phyloP scores from a whole-genome alignment of 345 rosid species.

The Noccaea caerulescens region DNA sequence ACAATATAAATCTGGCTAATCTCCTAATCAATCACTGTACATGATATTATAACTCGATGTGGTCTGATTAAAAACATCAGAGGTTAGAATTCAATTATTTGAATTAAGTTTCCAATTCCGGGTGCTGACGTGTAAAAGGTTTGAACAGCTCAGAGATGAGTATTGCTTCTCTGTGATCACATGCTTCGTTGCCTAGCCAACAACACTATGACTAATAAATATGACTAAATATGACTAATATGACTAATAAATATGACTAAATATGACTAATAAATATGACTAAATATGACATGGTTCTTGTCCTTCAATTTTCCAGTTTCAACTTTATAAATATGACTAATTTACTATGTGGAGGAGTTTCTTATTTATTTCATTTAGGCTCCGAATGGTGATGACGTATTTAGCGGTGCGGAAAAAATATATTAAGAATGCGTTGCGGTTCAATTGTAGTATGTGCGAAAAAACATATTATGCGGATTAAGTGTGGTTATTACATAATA shows the following conservation, averaged over 20 bases:
- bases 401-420: no score
- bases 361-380: not conserved
- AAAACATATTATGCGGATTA: no score
- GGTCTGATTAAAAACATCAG: not conserved
- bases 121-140: constrained; percentile 29
- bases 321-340: not conserved
- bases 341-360: not conserved
- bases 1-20: not conserved
- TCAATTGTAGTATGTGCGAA: no score
- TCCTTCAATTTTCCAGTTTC: not conserved
- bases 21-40: not conserved
- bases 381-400: no score
- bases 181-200: constrained; percentile 32
- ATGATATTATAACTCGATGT: not conserved
- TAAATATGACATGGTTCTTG: no score
- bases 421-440: no score
- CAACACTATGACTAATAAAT: no score
- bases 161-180: constrained; percentile 31
- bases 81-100: not conserved
- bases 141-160: constrained; percentile 35
- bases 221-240: no score
- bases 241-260: no score
- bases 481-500: no score
- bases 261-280: no score
- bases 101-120: constrained; percentile 11